Base-by-base conservation (phyloP, 2,329 filamentous ascomycete genomes). In the Colletotrichum falcatum region DNA sequence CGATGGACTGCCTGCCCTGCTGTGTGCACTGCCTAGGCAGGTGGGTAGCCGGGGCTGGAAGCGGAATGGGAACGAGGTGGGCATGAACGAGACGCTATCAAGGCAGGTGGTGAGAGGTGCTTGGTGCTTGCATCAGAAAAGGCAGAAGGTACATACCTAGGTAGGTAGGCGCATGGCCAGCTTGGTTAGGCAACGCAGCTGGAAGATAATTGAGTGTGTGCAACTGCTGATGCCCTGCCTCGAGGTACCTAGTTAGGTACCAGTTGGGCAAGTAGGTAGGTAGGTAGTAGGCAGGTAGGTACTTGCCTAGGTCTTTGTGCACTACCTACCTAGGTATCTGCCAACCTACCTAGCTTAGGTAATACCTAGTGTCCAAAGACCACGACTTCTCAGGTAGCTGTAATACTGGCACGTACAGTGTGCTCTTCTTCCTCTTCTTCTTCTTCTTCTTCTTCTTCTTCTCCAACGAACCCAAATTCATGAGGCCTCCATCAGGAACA, bases 1-100 rank as follows among this genome's bases (percentile, higher is more conserved):
- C 33, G 59, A 49, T 61, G 16, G 30, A n/a, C 42, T 61, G 18
- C 30, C 26, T 61, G 23, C n/a, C 39, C 37, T 59, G 42, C 56
- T 20, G 20, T 44, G 42, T 44, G 18, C 18, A 46, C 39, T 42
- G 16, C 37, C 20, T 44, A 44, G 20, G 42, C n/a, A 46, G 44
- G 20, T n/a, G 16, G 44, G 44, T 23, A 9, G 18, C 18, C 14
- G 35, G 35, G 55, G 28, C 26, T 42, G 23, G 55, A 30, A 30
- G 48, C 48, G 26, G 48, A 30, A 54, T 54, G 37, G 37, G 55
- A 58, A 30, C 16, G 18, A 42, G 55, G 18, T 59, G 55, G 55
- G 37, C 44, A 44, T 44, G 55, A 37, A 37, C 26, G n/a, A 33
- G 33, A 56, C 35, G 23, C n/a, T 7, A 23, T 56, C 49, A n/a